A percentile compares a stretch with the other conserved stretches of the same genome.
Conservation (phyloP, 208 protist species). For the Leishmania turanica region DNA sequence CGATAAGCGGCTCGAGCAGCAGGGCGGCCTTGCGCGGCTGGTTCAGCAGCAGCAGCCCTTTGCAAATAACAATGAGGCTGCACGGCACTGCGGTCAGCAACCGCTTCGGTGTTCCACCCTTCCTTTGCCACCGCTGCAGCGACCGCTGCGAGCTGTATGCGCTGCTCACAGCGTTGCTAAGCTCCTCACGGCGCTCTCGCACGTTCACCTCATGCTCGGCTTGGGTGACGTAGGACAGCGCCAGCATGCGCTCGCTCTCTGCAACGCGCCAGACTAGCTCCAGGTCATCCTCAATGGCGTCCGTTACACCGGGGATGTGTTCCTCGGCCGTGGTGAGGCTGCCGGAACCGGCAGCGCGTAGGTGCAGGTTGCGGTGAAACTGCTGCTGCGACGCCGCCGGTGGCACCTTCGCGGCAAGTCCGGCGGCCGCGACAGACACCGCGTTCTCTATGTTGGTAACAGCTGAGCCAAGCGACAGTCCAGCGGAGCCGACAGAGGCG, state of each 20-base stretch:
- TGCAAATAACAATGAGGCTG: slow-evolving; percentile 70
- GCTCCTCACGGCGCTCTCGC: slow-evolving; percentile 58
- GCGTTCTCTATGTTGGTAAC: slow-evolving; percentile 16
- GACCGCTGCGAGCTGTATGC: slow-evolving; percentile 87
- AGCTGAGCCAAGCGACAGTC: slow-evolving; percentile 2
- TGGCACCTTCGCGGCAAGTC: slow-evolving; percentile 6
- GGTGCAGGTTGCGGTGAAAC: slow-evolving; percentile 50
- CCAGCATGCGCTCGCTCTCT: slow-evolving; percentile 88
- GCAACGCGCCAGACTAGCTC: slow-evolving; percentile 62
- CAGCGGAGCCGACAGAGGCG: neutral
- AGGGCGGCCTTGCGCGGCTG: slow-evolving; percentile 85
- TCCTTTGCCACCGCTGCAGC: slow-evolving; percentile 75
- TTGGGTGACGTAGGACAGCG: slow-evolving; percentile 75
- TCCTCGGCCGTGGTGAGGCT: slow-evolving; percentile 58
- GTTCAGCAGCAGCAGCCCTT: slow-evolving; percentile 72
- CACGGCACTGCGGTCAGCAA: slow-evolving; percentile 74
- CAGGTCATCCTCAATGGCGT: slow-evolving; percentile 43
- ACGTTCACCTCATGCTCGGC: slow-evolving; percentile 91
- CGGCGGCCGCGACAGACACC: slow-evolving; percentile 4
- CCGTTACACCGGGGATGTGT: slow-evolving; percentile 31
- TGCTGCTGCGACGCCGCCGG: slow-evolving; percentile 6
- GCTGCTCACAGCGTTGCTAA: slow-evolving; percentile 84
- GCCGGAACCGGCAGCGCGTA: slow-evolving; percentile 55
- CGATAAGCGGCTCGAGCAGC: slow-evolving; percentile 85
- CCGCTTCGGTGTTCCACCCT: slow-evolving; percentile 67